Evolutionary conservation across 2,329 filamentous ascomycete species (phyloP).

Genomic region (Aspergillus sp.): DNA sequence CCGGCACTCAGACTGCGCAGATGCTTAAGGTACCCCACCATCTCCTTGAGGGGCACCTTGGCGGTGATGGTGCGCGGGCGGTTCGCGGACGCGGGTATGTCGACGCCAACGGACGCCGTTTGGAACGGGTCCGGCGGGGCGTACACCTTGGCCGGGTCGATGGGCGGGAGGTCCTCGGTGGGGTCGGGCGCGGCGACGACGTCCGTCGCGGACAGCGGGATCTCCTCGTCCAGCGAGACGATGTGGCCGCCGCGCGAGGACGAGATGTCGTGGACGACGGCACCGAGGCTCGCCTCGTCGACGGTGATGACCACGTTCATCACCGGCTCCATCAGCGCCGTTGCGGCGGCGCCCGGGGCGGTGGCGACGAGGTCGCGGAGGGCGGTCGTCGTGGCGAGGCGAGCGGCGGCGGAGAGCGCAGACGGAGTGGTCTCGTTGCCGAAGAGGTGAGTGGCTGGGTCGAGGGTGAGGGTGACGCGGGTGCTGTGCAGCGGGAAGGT

Average conservation of each 20-base stretch:
- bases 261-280: slow-evolving; percentile 78
- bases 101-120: slow-evolving; percentile 19
- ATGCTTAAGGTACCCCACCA: slow-evolving; percentile 91
- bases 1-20: slow-evolving; percentile 85
- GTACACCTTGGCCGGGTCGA: slow-evolving; percentile 77
- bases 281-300: slow-evolving; percentile 76
- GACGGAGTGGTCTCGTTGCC: slow-evolving; percentile 65
- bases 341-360: slow-evolving; percentile 46
- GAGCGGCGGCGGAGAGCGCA: slow-evolving; percentile 66
- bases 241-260: slow-evolving; percentile 72
- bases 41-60: slow-evolving; percentile 89
- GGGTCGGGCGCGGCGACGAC: slow-evolving; percentile 14
- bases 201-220: slow-evolving; percentile 30
- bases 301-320: slow-evolving; percentile 88
- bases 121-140: slow-evolving; percentile 81
- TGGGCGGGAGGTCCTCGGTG: slow-evolving; percentile 40
- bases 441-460: slow-evolving; percentile 64
- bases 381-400: slow-evolving; percentile 66
- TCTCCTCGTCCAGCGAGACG: slow-evolving; percentile 64
- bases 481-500: slow-evolving; percentile 78
- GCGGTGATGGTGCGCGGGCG: slow-evolving; percentile 70
- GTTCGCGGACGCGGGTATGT: slow-evolving; percentile 31
- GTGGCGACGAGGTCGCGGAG: slow-evolving; percentile 54
- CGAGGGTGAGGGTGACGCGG: slow-evolving; percentile 67
- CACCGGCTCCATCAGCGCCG: slow-evolving; percentile 84